Base-by-base conservation (phyloP, 352 stramenopile genomes). In the Phytophthora niederhauseri region DNA sequence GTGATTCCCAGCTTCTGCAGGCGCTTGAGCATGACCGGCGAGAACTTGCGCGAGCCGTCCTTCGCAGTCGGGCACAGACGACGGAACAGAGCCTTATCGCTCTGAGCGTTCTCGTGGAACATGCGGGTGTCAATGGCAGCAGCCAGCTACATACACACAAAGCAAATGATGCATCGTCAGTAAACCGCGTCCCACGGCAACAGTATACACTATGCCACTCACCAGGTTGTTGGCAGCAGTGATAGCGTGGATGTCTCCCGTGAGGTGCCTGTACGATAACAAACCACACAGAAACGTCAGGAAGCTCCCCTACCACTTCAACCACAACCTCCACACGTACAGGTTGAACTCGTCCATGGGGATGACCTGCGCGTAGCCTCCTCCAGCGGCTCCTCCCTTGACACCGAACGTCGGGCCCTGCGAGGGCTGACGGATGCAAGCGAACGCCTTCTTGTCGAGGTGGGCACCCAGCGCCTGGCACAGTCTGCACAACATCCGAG, bases 321-420 rank as follows among this genome's bases (percentile, higher is more conserved):
- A 31, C 28, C 8, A 17, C 11, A 36, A 57, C 95, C 89, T 61
- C 97, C 90, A 15, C 67, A 73, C 78, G 55, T 78, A 93, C 68
- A 99, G 80, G 81, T 99, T 99, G 75, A 99, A 99, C 73, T 99
- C 97, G 73, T 99, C 97, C 97, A 94, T 95, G 5, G 86, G 87
- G 26, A 98, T 91, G 26, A 98, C 96, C 75, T 99, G 98, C 4
- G 95, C 85, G 76, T 99, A 99, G 28, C 97, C 89, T 49, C 89
- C 89, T 57, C 88, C 88, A 12, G 89, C 88, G 61, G 88, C 87
- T 6, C 87, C 80, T 15, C 88, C 85, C 73, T 99, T 99, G 73
- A 99, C 98, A 31, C 98, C 98, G 80, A 99, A 99, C 28, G 96
- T 99, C 12, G 98, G 98, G 7, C 98, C 98, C 72, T 99, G 97